Evolutionary conservation across 2,329 filamentous ascomycete species (phyloP).

Genomic region (Calonectria ilicicola): DNA sequence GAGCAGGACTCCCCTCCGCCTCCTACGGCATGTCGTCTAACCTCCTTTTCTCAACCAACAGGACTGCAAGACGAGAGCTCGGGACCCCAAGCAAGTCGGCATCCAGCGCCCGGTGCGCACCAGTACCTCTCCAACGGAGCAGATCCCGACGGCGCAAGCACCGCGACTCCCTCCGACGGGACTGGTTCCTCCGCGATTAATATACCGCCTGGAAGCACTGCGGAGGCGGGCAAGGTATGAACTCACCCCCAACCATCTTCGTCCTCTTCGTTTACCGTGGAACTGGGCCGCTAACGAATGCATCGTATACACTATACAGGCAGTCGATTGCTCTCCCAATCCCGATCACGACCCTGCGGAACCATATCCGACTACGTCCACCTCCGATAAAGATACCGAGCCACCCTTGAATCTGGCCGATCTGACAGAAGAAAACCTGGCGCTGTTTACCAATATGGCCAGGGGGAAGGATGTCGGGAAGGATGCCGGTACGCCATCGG

Average conservation of each 20-base stretch:
- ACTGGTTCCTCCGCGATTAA: neutral
- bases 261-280: neutral
- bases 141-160: neutral
- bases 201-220: neutral
- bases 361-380: neutral
- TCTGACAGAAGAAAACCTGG: slow-evolving; percentile 9
- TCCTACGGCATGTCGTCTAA: neutral
- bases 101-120: neutral
- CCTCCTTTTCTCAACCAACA: neutral
- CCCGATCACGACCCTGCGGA: neutral
- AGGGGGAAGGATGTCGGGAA: neutral
- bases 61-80: neutral
- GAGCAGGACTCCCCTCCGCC: neutral
- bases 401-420: too few relatives aligned
- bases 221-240: neutral
- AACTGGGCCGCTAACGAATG: neutral
- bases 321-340: neutral
- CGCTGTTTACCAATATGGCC: neutral
- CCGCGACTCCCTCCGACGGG: neutral
- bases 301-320: neutral
- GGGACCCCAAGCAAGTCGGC: neutral
- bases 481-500: neutral
- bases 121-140: neutral
- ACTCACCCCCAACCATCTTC: too few relatives aligned
- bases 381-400: neutral